Conservation (phyloP, 345 rosid genomes). For the Lepidium aucheri region DNA sequence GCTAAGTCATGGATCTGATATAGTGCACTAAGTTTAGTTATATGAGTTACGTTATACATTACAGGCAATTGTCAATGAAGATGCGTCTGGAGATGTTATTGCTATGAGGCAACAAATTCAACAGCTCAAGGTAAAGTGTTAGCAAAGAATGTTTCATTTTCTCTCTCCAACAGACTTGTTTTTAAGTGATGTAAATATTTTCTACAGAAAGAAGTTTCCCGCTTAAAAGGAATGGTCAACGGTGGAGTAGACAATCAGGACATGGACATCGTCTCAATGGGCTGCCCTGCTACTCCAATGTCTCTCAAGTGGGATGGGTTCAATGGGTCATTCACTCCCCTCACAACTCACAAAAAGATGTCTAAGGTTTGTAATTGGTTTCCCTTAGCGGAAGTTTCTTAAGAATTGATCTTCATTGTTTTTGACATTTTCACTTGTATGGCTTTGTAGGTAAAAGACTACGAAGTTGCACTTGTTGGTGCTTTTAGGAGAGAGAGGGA, state of each 20-base stretch:
- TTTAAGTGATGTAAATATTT: not conserved
- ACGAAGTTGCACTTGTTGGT: conserved; percentile 80
- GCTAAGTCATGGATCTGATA: not conserved
- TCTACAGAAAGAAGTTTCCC: conserved; percentile 79
- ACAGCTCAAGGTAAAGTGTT: conserved; percentile 68
- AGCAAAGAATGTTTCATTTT: not conserved
- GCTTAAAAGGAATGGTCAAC: conserved; percentile 40
- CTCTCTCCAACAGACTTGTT: not conserved
- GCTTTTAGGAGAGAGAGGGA: conserved; percentile 85
- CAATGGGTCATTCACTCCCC: conserved; percentile 69
- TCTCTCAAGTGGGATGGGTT: conserved; percentile 66
- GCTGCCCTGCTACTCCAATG: conserved; percentile 66
- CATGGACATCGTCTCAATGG: conserved; percentile 34
- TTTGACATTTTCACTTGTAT: not conserved
- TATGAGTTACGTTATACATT: not conserved
- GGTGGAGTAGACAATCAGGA: conserved; percentile 56
- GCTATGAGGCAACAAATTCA: conserved; percentile 93
- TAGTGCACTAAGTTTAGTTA: not conserved
- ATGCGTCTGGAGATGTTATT: conserved; percentile 93
- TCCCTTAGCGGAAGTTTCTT: not conserved
- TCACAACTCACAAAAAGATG: conserved; percentile 47
- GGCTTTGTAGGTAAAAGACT: conserved; percentile 57
- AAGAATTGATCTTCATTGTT: not conserved
- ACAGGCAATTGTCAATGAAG: conserved; percentile 95
- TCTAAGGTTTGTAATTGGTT: conserved; percentile 38